These are phyloP conservation scores for Salmacisia buchloeana DNA, from an alignment of 1,284 basidiomycete species.

Conservation along the genomic window DNA sequence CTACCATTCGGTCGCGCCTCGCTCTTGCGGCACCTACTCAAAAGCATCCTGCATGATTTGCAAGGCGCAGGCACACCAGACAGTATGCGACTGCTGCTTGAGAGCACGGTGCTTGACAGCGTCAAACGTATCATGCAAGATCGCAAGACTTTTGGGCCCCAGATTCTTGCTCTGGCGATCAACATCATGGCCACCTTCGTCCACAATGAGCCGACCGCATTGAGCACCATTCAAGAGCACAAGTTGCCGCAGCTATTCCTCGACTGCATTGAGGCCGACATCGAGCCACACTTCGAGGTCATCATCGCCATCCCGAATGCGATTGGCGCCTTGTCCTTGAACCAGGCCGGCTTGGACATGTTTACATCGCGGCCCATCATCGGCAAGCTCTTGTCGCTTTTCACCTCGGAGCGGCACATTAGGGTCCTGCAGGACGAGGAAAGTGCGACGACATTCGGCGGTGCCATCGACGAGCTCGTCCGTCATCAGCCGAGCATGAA, in stretches of 20 bases:
- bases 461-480: conserved; percentile 87
- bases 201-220: conserved; percentile 95
- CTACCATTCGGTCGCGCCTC: conserved; percentile 49
- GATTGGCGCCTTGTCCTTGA: conserved; percentile 92
- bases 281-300: conserved; percentile 67
- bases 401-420: conserved; percentile 76
- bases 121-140: conserved; percentile 83
- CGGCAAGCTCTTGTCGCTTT: conserved; percentile 74
- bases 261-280: conserved; percentile 70
- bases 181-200: conserved; percentile 97
- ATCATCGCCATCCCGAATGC: conserved; percentile 89
- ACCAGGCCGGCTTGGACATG: conserved; percentile 79
- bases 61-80: conserved; percentile 81
- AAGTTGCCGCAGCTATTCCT: conserved; percentile 86
- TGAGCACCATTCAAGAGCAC: conserved; percentile 85
- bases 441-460: conserved; percentile 79
- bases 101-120: conserved; percentile 77
- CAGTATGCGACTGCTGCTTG: conserved; percentile 87
- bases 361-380: conserved; percentile 70
- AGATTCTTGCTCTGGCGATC: conserved; percentile 71
- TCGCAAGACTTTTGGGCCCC: conserved; percentile 75
- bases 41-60: conserved; percentile 94
- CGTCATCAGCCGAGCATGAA: conserved; percentile 91
- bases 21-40: conserved; percentile 79
- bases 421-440: conserved; percentile 89